A percentile compares a stretch with the other conserved stretches of the same genome.
Evolutionary conservation across 345 rosid species (phyloP).

Genomic region (Sisymbrium altissimum): DNA sequence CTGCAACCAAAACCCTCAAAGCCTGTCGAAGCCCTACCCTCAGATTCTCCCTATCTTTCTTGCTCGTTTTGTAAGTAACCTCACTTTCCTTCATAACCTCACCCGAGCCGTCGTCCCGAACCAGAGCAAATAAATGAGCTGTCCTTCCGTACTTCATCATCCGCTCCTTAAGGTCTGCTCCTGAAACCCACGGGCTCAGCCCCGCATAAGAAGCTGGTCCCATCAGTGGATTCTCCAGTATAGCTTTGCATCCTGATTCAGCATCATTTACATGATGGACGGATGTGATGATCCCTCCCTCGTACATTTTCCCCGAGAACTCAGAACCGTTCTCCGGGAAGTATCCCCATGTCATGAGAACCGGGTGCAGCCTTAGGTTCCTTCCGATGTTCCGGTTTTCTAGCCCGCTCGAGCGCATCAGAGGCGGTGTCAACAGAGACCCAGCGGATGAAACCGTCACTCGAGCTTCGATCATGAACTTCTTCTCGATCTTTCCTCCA

Average conservation of each 20-base stretch:
- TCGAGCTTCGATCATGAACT: conserved; percentile 56
- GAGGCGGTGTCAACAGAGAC: conserved; percentile 58
- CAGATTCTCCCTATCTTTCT: conserved; percentile 43
- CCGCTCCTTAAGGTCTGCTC: conserved; percentile 48
- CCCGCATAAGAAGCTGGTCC: conserved; percentile 50
- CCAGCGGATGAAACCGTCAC: conserved; percentile 67
- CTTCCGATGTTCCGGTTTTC: conserved; percentile 52
- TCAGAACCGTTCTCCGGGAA: conserved; percentile 46
- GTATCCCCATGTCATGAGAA: conserved; percentile 63
- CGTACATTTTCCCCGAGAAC: conserved; percentile 39
- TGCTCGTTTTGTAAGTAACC: conserved; percentile 33
- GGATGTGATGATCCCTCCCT: conserved; percentile 66
- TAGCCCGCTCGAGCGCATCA: conserved; percentile 62
- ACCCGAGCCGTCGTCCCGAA: conserved; percentile 50
- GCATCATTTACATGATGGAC: conserved; percentile 33
- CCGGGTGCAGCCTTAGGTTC: conserved; percentile 65
- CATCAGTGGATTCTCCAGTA: conserved; percentile 52
- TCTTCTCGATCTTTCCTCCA: conserved; percentile 37
- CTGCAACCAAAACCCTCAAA: conserved; percentile 55
- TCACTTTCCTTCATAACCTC: conserved; percentile 46
- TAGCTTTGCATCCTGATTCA: conserved; percentile 34
- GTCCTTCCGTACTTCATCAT: conserved; percentile 57
- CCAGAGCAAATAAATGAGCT: conserved; percentile 42
- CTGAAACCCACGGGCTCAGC: conserved; percentile 60
- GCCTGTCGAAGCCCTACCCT: conserved; percentile 46